A percentile compares a stretch with the other conserved stretches of the same genome.
phyloP scores from a whole-genome alignment of 2,329 filamentous ascomycete species.

The Colletotrichum endophyticum region DNA sequence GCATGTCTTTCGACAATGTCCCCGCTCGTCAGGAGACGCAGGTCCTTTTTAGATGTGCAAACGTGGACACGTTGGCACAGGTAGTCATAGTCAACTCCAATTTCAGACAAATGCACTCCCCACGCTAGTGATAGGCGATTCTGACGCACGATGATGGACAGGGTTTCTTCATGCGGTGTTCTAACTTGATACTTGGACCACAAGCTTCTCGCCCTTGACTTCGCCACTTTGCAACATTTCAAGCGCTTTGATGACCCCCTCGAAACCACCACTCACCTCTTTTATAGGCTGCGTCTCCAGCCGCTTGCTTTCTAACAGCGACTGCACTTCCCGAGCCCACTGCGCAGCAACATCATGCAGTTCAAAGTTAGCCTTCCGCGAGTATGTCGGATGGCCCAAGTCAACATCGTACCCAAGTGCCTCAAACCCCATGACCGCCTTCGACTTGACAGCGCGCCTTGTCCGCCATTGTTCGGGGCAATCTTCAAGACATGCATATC shows the following conservation, averaged over 20 bases:
- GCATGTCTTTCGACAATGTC: not conserved
- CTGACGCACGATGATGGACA: not conserved
- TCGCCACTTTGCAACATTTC: not conserved
- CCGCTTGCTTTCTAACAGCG: not conserved
- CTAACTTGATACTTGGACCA: not conserved
- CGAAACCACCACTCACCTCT: not conserved
- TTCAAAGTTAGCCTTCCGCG: not conserved
- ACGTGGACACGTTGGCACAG: not conserved
- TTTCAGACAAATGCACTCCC: rapidly evolving
- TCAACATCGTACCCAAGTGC: not conserved
- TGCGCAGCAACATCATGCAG: not conserved
- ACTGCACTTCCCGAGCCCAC: conserved; percentile 19
- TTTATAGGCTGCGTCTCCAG: not conserved
- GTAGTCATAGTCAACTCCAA: not conserved
- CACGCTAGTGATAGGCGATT: not conserved
- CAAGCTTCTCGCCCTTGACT: not conserved
- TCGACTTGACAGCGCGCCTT: conserved; percentile 25
- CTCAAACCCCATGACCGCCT: conserved; percentile 26
- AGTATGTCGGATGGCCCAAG: not conserved
- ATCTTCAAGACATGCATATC: conserved; percentile 35
- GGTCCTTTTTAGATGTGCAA: not conserved
- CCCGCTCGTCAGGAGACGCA: not conserved
- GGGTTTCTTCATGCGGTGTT: not conserved
- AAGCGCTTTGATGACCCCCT: not conserved
- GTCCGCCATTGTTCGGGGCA: conserved; percentile 24